phyloP scores from a whole-genome alignment of 2,329 filamentous ascomycete species.

The Ophiostoma triangulosporum region DNA sequence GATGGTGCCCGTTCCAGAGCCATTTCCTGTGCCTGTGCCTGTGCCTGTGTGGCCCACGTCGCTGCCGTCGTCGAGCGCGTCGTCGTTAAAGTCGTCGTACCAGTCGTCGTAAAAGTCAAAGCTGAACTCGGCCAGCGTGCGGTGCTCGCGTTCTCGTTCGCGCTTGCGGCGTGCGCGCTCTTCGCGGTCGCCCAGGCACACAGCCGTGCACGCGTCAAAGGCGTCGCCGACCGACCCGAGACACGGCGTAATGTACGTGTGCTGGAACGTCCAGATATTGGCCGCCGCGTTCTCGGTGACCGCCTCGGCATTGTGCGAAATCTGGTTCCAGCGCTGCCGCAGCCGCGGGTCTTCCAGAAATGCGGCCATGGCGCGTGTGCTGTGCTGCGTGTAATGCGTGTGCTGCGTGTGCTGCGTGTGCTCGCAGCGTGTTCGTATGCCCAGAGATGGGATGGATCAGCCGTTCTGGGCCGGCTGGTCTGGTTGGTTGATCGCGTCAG shows the following conservation, averaged over 20 bases:
- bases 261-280: constrained; percentile 77
- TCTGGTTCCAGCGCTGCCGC: constrained; percentile 85
- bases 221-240: constrained; percentile 52
- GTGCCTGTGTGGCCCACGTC: constrained; percentile 20
- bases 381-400: too few relatives aligned
- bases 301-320: constrained; percentile 68
- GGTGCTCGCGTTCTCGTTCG: constrained; percentile 44
- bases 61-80: constrained; percentile 57
- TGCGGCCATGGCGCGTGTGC: constrained; percentile 39
- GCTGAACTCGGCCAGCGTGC: constrained; percentile 57
- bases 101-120: constrained; percentile 99
- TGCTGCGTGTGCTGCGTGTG: too few relatives aligned
- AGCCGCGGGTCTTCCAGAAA: constrained; percentile 73
- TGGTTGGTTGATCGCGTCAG: background rate
- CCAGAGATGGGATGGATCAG: too few relatives aligned
- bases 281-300: constrained; percentile 87
- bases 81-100: constrained; percentile 51
- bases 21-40: constrained; percentile 22
- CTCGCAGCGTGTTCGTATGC: too few relatives aligned
- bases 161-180: constrained; percentile 57
- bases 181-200: constrained; percentile 58
- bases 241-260: constrained; percentile 75
- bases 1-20: constrained; percentile 8
- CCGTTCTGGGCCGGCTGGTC: too few relatives aligned
- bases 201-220: constrained; percentile 57